Evolutionary conservation across 2,329 filamentous ascomycete species (phyloP), one percentile per base, ranked within the genome.

Genomic region (Hymenoscyphus fraxineus): DNA sequence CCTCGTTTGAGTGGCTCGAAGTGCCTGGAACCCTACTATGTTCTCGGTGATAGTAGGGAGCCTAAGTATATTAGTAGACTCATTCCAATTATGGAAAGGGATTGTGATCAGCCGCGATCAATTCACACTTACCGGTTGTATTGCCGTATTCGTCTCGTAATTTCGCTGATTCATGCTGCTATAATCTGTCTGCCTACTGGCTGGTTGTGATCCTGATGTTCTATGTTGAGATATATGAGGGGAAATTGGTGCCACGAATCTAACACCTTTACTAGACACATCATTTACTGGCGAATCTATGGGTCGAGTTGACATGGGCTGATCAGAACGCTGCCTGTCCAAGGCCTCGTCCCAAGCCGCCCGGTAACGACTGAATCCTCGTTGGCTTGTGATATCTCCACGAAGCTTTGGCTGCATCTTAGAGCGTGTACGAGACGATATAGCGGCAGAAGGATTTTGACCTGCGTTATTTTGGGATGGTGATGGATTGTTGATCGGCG

Each of bases 291-390:
- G 44, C 19, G 41, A 35, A 19, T 55, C 38, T 15, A 38, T 32
- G 31, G 56, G 54, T 27, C n/a, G 59, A 27, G 38, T n/a, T 31
- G 13, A 47, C 27, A 3, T 59, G 31, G 35, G 13, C n/a, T 59
- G 22, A 12, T 47, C 39, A 32, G n/a, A 27, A 19, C 35, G 67
- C 58, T 66, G 70, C 59, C 74, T 68, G 38, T 65, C 67, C 6
- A 73, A 27, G 27, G 75, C 75, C 40, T 75, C 68, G n/a, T 75
- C 67, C 70, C 71, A 76, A n/a, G 75, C 74, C 51, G 74, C 73
- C 61, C 73, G 73, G 61, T 76, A 76, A 27, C 75, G 70, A 59
- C 73, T 72, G 61, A 75, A 74, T 16, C 74, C 73, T 44, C 70
- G 69, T 41, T 72, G 72, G 1, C 68, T 64, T 60, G 64, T 72